phyloP scores from a whole-genome alignment of 257 asterid species.

The Salvia miltiorrhiza region DNA sequence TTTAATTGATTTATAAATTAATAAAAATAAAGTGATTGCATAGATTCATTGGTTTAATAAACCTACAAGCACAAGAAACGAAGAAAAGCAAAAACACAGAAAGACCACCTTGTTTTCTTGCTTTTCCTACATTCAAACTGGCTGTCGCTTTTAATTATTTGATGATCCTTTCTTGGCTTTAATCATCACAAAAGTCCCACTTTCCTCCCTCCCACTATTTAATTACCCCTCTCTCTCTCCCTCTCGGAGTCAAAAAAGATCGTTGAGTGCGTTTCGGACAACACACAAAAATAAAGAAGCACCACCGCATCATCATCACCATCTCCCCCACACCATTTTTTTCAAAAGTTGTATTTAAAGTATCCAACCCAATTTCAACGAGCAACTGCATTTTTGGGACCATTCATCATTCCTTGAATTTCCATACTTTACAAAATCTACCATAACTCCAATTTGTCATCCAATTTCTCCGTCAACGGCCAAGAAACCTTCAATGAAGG shows the following conservation, averaged over 20 bases:
- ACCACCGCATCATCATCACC: not conserved
- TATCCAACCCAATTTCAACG: conserved; percentile 22
- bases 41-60: no score
- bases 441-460: not conserved
- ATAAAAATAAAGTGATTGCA: no score
- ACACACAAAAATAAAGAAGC: conserved; percentile 15
- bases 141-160: conserved; percentile 4
- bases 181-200: conserved; percentile 42
- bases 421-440: not conserved
- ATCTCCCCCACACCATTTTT: conserved; percentile 23
- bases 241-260: conserved; percentile 28
- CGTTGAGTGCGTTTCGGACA: conserved; percentile 37
- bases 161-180: conserved; percentile 11
- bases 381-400: conserved; percentile 16
- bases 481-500: not conserved
- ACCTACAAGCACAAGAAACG: not conserved
- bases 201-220: conserved; percentile 15
- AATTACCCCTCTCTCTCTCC: not conserved
- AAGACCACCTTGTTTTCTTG: conserved; percentile 19
- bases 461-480: conserved; percentile 2
- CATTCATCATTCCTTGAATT: not conserved
- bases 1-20: no score
- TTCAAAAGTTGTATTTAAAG: conserved; percentile 31
- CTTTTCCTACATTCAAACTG: conserved; percentile 9
- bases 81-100: conserved; percentile 7